Evolutionary conservation across 1,284 basidiomycete species (phyloP).

Genomic region (Trichosporon sp.): DNA sequence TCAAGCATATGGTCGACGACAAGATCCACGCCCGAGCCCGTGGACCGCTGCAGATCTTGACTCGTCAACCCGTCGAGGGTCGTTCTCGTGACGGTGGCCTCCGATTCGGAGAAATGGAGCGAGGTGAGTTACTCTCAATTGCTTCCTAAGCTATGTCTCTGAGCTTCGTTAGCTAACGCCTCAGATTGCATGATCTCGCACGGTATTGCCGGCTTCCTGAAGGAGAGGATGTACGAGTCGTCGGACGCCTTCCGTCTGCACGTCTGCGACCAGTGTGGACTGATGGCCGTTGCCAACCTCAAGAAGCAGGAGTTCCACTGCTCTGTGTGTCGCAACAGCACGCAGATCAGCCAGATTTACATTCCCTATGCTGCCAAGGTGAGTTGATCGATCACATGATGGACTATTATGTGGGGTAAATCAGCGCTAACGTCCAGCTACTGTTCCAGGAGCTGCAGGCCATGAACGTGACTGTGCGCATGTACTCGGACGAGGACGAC

Average conservation of each 20-base stretch:
- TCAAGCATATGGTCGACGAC: constrained; percentile 99
- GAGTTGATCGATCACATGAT: constrained; percentile 6
- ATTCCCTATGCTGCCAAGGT: constrained; percentile 75
- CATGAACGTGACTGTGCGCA: constrained; percentile 31
- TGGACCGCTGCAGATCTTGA: constrained; percentile 96
- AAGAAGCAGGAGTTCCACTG: constrained; percentile 55
- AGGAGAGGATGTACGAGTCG: constrained; percentile 76
- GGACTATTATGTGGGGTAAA: background rate
- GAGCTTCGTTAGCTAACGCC: no score
- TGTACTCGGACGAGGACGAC: constrained; percentile 20
- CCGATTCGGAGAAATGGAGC: constrained; percentile 99
- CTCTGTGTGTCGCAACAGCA: constrained; percentile 86
- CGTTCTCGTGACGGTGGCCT: constrained; percentile 96
- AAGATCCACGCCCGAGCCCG: constrained; percentile 98
- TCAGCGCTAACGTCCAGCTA: constrained; percentile 4
- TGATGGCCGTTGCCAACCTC: constrained; percentile 90
- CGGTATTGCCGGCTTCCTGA: constrained; percentile 95
- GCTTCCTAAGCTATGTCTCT: no score
- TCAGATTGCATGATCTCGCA: constrained; percentile 96
- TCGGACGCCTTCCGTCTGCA: constrained; percentile 94
- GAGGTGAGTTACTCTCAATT: constrained; percentile 32
- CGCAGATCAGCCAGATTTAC: constrained; percentile 80
- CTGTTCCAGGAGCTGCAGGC: constrained; percentile 29
- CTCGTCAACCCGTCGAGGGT: constrained; percentile 98
- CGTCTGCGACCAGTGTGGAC: constrained; percentile 91